A percentile compares a stretch with the other conserved stretches of the same genome.
These are phyloP conservation scores for Candida sp. DNA, from an alignment of 1,139 yeast genomes.

Conservation along the genomic window DNA sequence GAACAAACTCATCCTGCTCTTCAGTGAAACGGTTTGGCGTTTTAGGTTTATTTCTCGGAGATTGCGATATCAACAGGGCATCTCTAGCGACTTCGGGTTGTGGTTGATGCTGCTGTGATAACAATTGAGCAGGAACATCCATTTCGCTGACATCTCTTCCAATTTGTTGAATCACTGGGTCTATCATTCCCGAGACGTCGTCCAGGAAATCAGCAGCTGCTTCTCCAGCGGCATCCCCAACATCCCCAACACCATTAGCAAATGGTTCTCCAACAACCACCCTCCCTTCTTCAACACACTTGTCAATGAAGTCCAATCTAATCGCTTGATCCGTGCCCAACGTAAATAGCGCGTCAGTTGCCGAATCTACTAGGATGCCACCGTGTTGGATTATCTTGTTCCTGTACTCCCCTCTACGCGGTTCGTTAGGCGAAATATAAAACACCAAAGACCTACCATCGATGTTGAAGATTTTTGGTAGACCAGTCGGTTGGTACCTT, in stretches of 20 bases:
- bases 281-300: conserved; percentile 15
- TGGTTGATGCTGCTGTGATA: no score
- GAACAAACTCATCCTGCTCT: conserved; percentile 65
- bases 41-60: background rate
- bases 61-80: no score
- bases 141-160: no score
- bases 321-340: conserved; percentile 11
- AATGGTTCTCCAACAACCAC: no score
- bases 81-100: no score
- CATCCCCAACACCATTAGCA: no score
- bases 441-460: conserved; percentile 25
- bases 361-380: conserved; percentile 31
- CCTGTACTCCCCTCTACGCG: conserved; percentile 23
- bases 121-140: no score
- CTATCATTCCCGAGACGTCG: no score
- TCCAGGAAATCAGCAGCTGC: no score
- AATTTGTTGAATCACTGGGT: no score
- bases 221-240: no score
- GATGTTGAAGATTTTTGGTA: conserved; percentile 8
- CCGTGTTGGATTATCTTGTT: conserved; percentile 32
- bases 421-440: conserved; percentile 26
- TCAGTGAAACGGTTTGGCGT: conserved; percentile 43
- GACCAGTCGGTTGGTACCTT: background rate
- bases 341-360: conserved; percentile 2
- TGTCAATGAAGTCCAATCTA: conserved; percentile 24